Conservation (phyloP, 1,284 basidiomycete genomes). For the Malassezia slooffiae region DNA sequence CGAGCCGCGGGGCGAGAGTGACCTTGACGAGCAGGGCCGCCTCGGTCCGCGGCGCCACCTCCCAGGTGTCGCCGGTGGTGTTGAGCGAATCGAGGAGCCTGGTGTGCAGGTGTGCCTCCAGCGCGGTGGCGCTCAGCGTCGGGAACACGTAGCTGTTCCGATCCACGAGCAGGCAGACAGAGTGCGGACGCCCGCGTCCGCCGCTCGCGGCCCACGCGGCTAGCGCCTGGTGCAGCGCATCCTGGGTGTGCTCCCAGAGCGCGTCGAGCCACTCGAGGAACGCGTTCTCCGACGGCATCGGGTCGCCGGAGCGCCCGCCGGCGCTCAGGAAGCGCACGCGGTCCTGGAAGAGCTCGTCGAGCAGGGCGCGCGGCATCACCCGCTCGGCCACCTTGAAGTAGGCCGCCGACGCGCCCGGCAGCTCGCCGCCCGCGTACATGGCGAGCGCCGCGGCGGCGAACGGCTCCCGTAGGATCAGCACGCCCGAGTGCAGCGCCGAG, state of each 20-base stretch:
- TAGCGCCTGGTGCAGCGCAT: conserved; percentile 16
- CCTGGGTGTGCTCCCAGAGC: conserved; percentile 17
- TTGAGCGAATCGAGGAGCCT: background rate
- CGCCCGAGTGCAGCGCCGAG: conserved; percentile 28
- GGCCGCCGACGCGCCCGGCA: conserved; percentile 4
- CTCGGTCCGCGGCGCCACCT: background rate
- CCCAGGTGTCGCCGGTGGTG: background rate
- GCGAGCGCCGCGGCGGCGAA: conserved; percentile 5
- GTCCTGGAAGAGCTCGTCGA: conserved; percentile 2
- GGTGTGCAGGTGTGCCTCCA: conserved; percentile 20
- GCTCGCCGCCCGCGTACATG: background rate
- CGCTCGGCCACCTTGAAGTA: conserved; percentile 1
- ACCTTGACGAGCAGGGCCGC: conserved; percentile 7
- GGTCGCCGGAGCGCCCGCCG: conserved; percentile 10
- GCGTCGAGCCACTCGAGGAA: conserved; percentile 18
- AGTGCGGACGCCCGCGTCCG: background rate
- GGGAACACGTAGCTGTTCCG: conserved; percentile 38
- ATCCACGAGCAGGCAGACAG: conserved; percentile 29
- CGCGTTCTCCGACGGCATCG: conserved; percentile 19
- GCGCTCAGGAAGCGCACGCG: conserved; percentile 8
- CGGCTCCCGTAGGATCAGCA: conserved; percentile 11
- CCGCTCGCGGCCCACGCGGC: conserved; percentile 14
- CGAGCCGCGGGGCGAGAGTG: conserved; percentile 10
- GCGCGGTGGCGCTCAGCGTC: conserved; percentile 24
- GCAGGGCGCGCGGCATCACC: background rate